These are phyloP conservation scores for Eucalyptus cladocalyx DNA, from an alignment of 345 rosid species.

Conservation along the genomic window DNA sequence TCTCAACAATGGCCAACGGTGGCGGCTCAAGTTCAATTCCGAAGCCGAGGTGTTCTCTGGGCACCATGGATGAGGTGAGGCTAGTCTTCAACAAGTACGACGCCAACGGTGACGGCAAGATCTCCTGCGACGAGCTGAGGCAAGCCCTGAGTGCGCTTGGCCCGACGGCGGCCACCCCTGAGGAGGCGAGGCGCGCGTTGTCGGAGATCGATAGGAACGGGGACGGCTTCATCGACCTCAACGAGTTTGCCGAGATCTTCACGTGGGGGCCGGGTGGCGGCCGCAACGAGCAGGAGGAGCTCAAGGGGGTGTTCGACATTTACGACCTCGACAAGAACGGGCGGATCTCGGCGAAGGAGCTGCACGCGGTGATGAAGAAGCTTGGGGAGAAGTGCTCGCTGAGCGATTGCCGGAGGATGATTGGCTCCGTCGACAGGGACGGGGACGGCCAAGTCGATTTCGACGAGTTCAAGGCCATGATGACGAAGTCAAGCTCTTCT, in stretches of 20 bases:
- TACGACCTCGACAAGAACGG: slow-evolving; percentile 77
- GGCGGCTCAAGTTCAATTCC: not conserved
- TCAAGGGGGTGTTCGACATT: slow-evolving; percentile 67
- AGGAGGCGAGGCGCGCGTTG: slow-evolving; percentile 45
- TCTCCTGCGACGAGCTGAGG: slow-evolving; percentile 55
- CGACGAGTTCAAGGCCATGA: slow-evolving; percentile 91
- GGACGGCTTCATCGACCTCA: slow-evolving; percentile 63
- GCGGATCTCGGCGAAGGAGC: slow-evolving; percentile 58
- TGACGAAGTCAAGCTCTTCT: slow-evolving; percentile 10
- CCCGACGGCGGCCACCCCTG: slow-evolving; percentile 16
- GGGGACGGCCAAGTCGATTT: slow-evolving; percentile 89
- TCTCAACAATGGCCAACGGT: not conserved
- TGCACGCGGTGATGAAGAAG: slow-evolving; percentile 63
- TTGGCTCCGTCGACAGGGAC: slow-evolving; percentile 67
- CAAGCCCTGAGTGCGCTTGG: slow-evolving; percentile 42
- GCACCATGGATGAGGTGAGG: slow-evolving; percentile 28
- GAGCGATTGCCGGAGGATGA: slow-evolving; percentile 70
- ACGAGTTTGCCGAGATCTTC: slow-evolving; percentile 55
- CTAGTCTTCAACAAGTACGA: slow-evolving; percentile 58
- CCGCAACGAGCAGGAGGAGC: slow-evolving; percentile 7
- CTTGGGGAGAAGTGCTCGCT: slow-evolving; percentile 69
- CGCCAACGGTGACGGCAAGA: slow-evolving; percentile 84
- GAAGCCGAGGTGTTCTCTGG: not conserved
- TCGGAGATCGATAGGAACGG: slow-evolving; percentile 83
- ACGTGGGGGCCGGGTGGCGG: not conserved